Conservation (phyloP, 441 rosid genomes). For the Gossypium davidsonii region DNA sequence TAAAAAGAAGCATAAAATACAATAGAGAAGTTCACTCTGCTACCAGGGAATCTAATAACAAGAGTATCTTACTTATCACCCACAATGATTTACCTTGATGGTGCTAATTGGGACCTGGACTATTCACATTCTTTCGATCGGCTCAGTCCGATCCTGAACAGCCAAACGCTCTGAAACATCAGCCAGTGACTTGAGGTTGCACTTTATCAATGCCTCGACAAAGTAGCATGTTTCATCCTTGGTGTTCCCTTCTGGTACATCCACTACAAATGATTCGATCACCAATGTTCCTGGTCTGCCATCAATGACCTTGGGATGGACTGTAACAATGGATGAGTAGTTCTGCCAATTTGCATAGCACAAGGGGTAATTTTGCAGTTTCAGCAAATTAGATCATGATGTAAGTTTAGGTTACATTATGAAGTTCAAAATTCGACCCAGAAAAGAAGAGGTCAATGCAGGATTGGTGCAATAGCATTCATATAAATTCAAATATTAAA, state of each 20-base stretch:
- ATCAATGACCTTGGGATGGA: conserved; percentile 73
- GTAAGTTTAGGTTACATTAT: not conserved
- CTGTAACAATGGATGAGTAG: conserved; percentile 72
- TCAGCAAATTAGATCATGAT: not conserved
- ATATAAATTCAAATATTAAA: not conserved
- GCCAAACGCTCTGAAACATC: conserved; percentile 87
- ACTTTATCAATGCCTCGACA: conserved; percentile 68
- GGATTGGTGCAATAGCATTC: not conserved
- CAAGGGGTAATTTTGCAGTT: not conserved
- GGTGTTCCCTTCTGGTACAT: conserved; percentile 87
- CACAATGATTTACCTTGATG: not conserved
- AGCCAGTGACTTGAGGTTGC: conserved; percentile 76
- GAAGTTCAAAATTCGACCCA: not conserved
- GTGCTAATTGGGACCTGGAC: not conserved
- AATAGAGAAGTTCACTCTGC: conserved; percentile 12
- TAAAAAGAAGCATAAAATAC: conserved; percentile 14
- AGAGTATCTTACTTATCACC: not conserved
- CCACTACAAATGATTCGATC: conserved; percentile 78
- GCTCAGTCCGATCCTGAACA: conserved; percentile 45
- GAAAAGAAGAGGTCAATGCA: not conserved
- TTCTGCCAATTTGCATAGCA: conserved; percentile 42
- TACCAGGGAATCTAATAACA: conserved; percentile 12
- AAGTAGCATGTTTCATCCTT: conserved; percentile 84
- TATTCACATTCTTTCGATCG: conserved; percentile 14
- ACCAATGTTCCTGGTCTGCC: conserved; percentile 83